These are phyloP conservation scores for Panicum virgatum DNA, from an alignment of 202 grass and related monocot genomes.

Conservation along the genomic window DNA sequence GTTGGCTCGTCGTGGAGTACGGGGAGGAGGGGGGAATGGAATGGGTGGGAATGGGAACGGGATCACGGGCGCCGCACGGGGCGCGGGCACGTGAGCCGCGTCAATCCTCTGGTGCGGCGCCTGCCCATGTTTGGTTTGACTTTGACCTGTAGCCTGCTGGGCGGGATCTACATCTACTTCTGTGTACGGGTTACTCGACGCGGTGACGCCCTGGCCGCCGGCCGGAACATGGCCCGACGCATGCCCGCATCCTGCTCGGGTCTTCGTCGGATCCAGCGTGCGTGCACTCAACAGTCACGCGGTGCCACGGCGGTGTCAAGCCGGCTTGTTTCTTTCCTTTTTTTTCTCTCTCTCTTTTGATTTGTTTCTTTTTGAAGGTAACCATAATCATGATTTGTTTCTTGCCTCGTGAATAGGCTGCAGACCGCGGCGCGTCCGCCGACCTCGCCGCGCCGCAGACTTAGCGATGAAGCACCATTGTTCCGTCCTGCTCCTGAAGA, in stretches of 20 bases:
- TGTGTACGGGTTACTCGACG: not conserved
- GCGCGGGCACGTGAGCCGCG: not conserved
- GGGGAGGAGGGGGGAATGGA: not conserved
- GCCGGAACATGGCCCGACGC: not conserved
- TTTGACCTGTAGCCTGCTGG: not conserved
- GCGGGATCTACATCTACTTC: no score
- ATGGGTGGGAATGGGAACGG: no score
- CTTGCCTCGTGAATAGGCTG: no score
- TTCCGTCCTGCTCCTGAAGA: not conserved
- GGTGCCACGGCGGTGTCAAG: not conserved
- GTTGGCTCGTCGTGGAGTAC: not conserved
- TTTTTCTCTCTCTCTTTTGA: no score
- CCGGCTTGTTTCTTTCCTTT: no score
- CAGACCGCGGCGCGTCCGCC: no score
- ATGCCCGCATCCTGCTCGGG: not conserved
- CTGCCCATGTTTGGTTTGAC: not conserved
- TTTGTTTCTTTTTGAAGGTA: no score
- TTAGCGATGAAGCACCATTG: slow-evolving; percentile 6
- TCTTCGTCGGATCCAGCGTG: not conserved
- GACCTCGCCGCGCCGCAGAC: no score
- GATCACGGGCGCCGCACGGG: no score
- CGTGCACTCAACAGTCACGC: not conserved
- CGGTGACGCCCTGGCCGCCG: not conserved
- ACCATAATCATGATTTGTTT: no score
- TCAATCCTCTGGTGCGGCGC: not conserved